Conservation (phyloP, 1,284 basidiomycete species). For the Cryptococcus sp. region DNA sequence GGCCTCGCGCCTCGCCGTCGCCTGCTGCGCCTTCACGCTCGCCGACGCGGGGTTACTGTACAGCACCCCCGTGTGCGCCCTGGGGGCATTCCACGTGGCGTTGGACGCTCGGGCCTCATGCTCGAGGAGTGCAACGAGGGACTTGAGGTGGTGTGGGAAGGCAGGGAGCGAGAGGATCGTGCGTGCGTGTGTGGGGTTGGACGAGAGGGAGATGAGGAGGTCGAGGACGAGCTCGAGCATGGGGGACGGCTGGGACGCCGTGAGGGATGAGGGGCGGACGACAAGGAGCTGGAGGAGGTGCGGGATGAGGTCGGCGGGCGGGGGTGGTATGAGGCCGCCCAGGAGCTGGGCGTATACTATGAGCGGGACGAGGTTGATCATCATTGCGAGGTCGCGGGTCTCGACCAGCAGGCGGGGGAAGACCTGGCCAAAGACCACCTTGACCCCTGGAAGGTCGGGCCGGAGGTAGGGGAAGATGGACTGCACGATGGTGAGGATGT, state of each 20-base stretch:
- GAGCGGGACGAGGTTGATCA: constrained; percentile 33
- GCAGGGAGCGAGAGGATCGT: constrained; percentile 26
- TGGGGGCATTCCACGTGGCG: constrained; percentile 20
- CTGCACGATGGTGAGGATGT: constrained; percentile 35
- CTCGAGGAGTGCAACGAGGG: constrained; percentile 32
- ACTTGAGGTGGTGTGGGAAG: constrained; percentile 33
- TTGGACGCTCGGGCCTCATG: constrained; percentile 16
- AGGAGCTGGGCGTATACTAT: constrained; percentile 28
- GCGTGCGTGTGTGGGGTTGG: constrained; percentile 22
- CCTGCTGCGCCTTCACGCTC: constrained; percentile 21
- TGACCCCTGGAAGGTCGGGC: constrained; percentile 1
- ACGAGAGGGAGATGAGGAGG: constrained; percentile 35
- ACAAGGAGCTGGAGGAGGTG: constrained; percentile 37
- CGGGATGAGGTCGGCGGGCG: constrained; percentile 26
- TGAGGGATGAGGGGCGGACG: constrained; percentile 32
- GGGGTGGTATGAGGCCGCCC: constrained; percentile 20
- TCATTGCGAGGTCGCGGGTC: constrained; percentile 36
- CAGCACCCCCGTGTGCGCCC: constrained; percentile 13
- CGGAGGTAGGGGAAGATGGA: constrained; percentile 26
- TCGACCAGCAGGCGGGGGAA: constrained; percentile 35
- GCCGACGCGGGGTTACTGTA: constrained; percentile 38
- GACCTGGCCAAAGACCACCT: constrained; percentile 19
- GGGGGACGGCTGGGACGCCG: constrained; percentile 28
- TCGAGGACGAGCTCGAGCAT: constrained; percentile 40
- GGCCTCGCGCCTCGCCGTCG: constrained; percentile 19